Percentiles rank a stretch among this genome's conserved stretches.
These are phyloP conservation scores for Cicer cuneatum DNA, from an alignment of 306 rosid genomes.

Conservation along the genomic window DNA sequence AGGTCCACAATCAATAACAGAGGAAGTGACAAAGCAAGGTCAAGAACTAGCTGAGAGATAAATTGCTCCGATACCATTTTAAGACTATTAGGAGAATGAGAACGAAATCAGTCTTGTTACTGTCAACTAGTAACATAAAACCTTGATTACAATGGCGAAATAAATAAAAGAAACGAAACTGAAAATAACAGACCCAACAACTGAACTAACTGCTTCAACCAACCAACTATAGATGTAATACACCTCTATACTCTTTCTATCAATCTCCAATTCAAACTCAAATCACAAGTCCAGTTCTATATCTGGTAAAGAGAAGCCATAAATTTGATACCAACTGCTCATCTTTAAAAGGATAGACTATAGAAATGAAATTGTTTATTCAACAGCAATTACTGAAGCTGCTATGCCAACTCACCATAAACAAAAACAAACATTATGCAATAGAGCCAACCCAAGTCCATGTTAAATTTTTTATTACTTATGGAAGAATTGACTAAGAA, in stretches of 20 bases:
- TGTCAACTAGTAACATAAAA: neutral
- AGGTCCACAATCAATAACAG: neutral
- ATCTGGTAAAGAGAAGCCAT: neutral
- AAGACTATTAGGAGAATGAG: constrained; percentile 1
- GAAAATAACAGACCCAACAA: neutral
- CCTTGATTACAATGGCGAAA: neutral
- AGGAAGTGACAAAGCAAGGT: constrained; percentile 8
- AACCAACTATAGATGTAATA: neutral
- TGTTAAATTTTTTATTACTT: neutral
- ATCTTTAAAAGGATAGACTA: neutral
- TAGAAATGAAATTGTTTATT: too few relatives aligned
- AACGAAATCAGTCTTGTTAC: neutral
- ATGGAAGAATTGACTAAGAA: neutral
- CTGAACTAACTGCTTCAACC: constrained; percentile 6
- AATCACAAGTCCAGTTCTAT: constrained; percentile 1
- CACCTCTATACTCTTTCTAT: neutral
- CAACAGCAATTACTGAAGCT: neutral
- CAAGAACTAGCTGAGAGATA: constrained; percentile 8
- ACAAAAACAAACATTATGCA: neutral
- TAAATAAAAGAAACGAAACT: neutral
- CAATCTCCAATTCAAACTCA: neutral
- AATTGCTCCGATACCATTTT: neutral
- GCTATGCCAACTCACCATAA: neutral
- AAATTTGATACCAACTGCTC: constrained; percentile 1
- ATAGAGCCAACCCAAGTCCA: neutral